Conservation (phyloP, 441 rosid species). For the Bruguiera hainesii region DNA sequence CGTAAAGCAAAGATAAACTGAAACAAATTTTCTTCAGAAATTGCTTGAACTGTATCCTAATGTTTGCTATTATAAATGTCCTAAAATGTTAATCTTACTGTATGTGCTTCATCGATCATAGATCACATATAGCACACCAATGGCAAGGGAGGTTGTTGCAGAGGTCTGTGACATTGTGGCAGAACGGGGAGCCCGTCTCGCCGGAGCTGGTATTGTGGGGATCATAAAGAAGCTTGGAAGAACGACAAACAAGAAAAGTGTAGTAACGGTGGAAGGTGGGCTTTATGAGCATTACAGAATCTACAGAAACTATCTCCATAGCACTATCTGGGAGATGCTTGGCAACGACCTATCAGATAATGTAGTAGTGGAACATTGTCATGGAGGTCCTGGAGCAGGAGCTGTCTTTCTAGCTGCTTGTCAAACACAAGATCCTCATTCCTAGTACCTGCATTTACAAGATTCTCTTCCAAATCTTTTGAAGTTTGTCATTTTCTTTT, state of each 20-base stretch:
- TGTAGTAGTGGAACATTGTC: constrained; percentile 45
- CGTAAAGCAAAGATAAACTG: no score
- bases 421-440: no score
- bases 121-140: constrained; percentile 41
- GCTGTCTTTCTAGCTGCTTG: no score
- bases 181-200: constrained; percentile 65
- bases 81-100: neutral
- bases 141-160: constrained; percentile 49
- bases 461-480: no score
- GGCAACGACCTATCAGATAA: constrained; percentile 57
- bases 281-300: constrained; percentile 56
- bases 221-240: constrained; percentile 64
- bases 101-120: constrained; percentile 8
- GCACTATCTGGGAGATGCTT: constrained; percentile 67
- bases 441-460: no score
- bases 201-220: constrained; percentile 63
- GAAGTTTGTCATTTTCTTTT: no score
- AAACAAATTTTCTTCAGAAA: no score
- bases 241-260: constrained; percentile 42
- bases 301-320: constrained; percentile 58
- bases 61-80: neutral
- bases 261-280: constrained; percentile 59
- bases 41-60: neutral
- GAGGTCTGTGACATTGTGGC: constrained; percentile 67
- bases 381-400: constrained; percentile 47